Conservation (phyloP, 2,329 filamentous ascomycete genomes). For the Xylaria sp. region DNA sequence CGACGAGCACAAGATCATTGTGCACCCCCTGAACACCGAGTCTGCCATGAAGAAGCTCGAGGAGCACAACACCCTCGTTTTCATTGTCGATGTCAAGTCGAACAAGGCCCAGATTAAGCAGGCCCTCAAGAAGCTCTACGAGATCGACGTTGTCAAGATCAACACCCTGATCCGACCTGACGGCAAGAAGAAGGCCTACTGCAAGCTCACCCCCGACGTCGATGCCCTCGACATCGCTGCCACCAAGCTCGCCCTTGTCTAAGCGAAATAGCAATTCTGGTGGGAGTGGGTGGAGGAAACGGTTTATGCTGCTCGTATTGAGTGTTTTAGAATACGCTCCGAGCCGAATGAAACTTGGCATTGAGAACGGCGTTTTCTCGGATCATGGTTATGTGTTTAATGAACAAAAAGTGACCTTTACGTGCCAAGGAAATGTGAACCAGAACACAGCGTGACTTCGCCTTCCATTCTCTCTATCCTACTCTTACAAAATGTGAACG, state of each 20-base stretch:
- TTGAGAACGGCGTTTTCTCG: constrained; percentile 44
- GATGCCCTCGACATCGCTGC: constrained; percentile 99
- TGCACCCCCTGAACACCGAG: constrained; percentile 99
- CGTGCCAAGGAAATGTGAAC: constrained; percentile 25
- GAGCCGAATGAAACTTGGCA: constrained; percentile 41
- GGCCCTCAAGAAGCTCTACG: constrained; percentile 98
- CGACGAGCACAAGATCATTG: constrained; percentile 96
- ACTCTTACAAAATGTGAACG: constrained; percentile 19
- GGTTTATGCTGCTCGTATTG: constrained; percentile 32
- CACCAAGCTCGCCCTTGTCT: constrained; percentile 98
- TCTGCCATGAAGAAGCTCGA: constrained; percentile 99
- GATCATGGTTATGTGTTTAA: constrained; percentile 44
- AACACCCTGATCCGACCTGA: constrained; percentile 88
- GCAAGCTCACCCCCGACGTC: constrained; percentile 92
- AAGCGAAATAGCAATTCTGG: too few species aligned
- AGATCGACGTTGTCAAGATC: constrained; percentile 98
- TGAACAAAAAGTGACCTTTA: constrained; percentile 42
- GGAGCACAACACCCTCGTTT: constrained; percentile 98
- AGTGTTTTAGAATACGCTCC: constrained; percentile 32
- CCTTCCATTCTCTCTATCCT: constrained; percentile 17
- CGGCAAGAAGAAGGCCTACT: constrained; percentile 89
- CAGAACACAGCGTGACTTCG: constrained; percentile 7
- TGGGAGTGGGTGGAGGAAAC: constrained; percentile 28
- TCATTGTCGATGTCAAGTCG: constrained; percentile 95
- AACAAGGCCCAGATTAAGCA: constrained; percentile 99